Conservation (phyloP, 495 filamentous ascomycete genomes). For the Parachaetomium inaequale region DNA sequence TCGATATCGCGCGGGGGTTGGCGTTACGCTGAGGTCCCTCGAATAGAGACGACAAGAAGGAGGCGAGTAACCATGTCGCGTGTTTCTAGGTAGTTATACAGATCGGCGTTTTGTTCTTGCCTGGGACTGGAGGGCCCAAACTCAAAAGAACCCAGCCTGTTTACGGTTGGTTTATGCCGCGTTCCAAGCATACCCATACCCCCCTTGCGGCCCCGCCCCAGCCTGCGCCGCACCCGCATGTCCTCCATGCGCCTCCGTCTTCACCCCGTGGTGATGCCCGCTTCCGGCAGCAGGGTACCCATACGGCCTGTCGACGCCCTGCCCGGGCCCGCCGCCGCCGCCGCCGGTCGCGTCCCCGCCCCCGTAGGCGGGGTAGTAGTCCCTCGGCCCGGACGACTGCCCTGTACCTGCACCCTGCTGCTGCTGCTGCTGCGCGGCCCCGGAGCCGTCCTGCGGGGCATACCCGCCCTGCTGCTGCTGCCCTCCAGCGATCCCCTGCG, state of each 20-base stretch:
- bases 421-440: too few relatives aligned
- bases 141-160: too few relatives aligned
- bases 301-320: conserved; percentile 37
- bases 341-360: not conserved
- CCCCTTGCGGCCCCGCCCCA: not conserved
- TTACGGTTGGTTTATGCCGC: conserved; percentile 12
- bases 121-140: too few relatives aligned
- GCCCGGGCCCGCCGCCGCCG: not conserved
- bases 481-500: not conserved
- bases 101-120: too few relatives aligned
- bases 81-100: too few relatives aligned
- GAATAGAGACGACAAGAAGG: too few relatives aligned
- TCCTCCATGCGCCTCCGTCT: conserved; percentile 11
- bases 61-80: too few relatives aligned
- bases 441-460: not conserved
- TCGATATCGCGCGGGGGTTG: too few relatives aligned
- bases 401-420: too few relatives aligned
- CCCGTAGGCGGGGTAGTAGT: conserved; percentile 47
- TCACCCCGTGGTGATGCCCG: conserved; percentile 14
- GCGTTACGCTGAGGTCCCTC: too few relatives aligned
- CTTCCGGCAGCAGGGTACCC: conserved; percentile 26
- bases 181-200: conserved; percentile 29
- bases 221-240: conserved; percentile 5
- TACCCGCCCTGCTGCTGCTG: not conserved
- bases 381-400: conserved; percentile 36